Evolutionary conservation across 306 rosid species (phyloP), one percentile per base, ranked within the genome.

Genomic region (Heteromeles arbutifolia): DNA sequence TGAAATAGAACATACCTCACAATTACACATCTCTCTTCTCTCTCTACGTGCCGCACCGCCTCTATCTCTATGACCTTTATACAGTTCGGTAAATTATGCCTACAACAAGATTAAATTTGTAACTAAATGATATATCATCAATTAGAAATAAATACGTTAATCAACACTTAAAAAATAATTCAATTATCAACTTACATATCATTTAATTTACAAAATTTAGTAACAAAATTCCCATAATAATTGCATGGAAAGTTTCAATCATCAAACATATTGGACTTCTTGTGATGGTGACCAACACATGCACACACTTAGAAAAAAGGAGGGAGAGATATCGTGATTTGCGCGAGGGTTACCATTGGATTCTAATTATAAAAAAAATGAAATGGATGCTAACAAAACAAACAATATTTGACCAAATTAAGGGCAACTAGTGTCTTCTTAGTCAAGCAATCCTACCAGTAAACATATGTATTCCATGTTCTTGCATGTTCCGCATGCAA

Each of bases 381-480:
- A 80, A 72, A 66, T 74, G 31, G 82, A 61, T 69, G 63, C 76
- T 81, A 79, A 85, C 79, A 77, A 14, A 17, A 48, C 21, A 48
- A 48, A 14, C 54, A 82, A 83, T 82, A 77, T 89, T 84, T 88
- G 87, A 87, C 89, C 87, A 77, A 48, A 48, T 48, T 48, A 70
- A 17, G 37, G 34, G 19, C 37, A 25, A 61, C 34, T 8, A 1
- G 1, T 45, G 74, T 77, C 79, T 72, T 73, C 68, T 22, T 25
- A 7, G 82, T 73, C 82, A 52, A 80, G 67, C 18, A 75, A 70
- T 44, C 81, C 69, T 34, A 73, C 54, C 63, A 56, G 82, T 74
- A 76, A 76, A 85, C 83, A 85, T 63, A 85, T 87, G 87, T 79
- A 83, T 43, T 74, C 90, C 90, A 84, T 84, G 92, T 86, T 86